Conservation (phyloP, 306 rosid species). For the Cucurbita moschata region DNA sequence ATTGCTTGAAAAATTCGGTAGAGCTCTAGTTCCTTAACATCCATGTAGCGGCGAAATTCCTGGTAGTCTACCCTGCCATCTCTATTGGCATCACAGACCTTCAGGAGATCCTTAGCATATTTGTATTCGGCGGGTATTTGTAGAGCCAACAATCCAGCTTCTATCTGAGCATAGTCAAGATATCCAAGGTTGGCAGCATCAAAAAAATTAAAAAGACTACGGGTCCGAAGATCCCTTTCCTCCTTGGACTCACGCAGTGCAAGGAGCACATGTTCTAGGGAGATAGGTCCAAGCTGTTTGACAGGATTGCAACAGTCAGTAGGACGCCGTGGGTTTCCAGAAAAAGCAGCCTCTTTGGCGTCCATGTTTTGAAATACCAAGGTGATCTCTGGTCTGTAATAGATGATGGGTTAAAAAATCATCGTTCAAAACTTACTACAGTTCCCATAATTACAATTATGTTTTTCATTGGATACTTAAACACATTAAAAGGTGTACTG, state of each 20-base stretch:
- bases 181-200: conserved; percentile 54
- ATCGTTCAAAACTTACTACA: neutral
- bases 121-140: conserved; percentile 72
- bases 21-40: conserved; percentile 85
- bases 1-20: conserved; percentile 85
- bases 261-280: conserved; percentile 76
- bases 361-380: neutral
- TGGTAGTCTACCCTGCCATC: conserved; percentile 66
- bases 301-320: conserved; percentile 37
- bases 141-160: conserved; percentile 69
- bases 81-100: conserved; percentile 59
- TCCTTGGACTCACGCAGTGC: conserved; percentile 82
- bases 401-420: neutral
- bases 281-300: conserved; percentile 47
- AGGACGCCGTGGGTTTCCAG: neutral
- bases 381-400: neutral
- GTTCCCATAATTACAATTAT: neutral
- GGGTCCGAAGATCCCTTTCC: conserved; percentile 50
- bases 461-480: neutral
- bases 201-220: conserved; percentile 55
- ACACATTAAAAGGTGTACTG: neutral
- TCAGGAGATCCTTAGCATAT: conserved; percentile 69
- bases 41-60: conserved; percentile 80
- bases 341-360: conserved; percentile 4
- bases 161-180: conserved; percentile 55